Conservation (phyloP, 2,329 filamentous ascomycete species). For the Chaetoscypha palmicola region DNA sequence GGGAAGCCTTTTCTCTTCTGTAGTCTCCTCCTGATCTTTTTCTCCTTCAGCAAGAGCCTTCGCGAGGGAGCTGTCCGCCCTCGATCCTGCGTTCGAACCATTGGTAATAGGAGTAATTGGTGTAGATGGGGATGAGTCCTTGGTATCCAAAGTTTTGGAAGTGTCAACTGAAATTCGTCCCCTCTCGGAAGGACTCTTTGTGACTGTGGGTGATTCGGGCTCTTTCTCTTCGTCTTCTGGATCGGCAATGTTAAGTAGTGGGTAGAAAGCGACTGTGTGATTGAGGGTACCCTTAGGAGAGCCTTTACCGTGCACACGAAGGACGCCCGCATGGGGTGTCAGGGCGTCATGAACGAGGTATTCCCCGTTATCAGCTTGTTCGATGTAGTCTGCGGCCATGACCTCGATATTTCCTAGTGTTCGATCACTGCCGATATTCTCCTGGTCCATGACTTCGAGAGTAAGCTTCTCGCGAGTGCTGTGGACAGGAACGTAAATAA, state of each 20-base stretch:
- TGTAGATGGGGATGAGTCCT: slow-evolving; percentile 34
- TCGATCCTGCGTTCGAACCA: slow-evolving; percentile 18
- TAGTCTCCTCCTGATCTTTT: slow-evolving; percentile 39
- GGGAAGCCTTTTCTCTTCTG: slow-evolving; percentile 48
- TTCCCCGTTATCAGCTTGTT: slow-evolving; percentile 70
- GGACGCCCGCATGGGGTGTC: slow-evolving; percentile 54
- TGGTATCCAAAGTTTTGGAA: slow-evolving; percentile 12
- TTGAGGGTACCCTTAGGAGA: slow-evolving; percentile 71
- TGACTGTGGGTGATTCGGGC: slow-evolving; percentile 31
- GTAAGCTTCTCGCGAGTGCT: slow-evolving; percentile 74
- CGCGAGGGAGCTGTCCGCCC: slow-evolving; percentile 22
- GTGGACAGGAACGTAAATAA: slow-evolving; percentile 89
- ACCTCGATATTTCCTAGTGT: slow-evolving; percentile 78
- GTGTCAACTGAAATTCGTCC: slow-evolving; percentile 25
- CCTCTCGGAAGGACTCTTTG: slow-evolving; percentile 20
- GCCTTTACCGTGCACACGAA: slow-evolving; percentile 68
- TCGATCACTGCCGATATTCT: slow-evolving; percentile 85
- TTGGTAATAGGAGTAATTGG: slow-evolving; percentile 37
- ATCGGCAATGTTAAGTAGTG: slow-evolving; percentile 78
- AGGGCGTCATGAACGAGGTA: slow-evolving; percentile 76
- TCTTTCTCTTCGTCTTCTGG: slow-evolving; percentile 75
- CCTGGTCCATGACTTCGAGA: slow-evolving; percentile 94
- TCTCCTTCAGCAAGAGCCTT: slow-evolving; percentile 27
- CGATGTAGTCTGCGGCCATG: slow-evolving; percentile 69
- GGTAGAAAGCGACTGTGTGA: slow-evolving; percentile 85